Base-by-base conservation (phyloP, 2,329 filamentous ascomycete genomes). In the Colletotrichum incanum region DNA sequence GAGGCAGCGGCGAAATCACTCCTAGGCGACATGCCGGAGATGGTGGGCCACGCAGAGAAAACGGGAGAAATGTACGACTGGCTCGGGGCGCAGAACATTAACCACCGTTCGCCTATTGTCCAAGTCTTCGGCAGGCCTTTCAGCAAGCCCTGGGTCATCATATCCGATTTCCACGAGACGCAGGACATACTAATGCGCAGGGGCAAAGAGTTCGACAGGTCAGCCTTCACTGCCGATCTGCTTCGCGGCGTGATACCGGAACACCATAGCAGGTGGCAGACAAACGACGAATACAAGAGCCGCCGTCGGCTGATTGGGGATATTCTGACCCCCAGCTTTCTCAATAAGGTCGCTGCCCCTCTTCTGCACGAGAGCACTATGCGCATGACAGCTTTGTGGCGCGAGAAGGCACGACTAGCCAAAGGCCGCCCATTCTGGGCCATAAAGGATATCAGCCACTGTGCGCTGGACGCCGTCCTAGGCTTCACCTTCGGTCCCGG, bases 61-160 rank as follows among this genome's bases (percentile, higher is more conserved):
- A 70, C 65, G 31, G 70, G 70, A 11, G 65, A 69, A 2, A 65
- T 70, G 54, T 69, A 65, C 34, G 65, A 69, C 66, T 80, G 79
- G 79, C 67, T 79, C 55, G 77, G 74, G 73, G 75, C 62, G 26
- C 78, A 79, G 37, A 76, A 77, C 37, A 71, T 74, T 41, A 68
- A 70, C 28, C 78, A 79, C 71, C 61, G 72, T 1, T 67, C 78
- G 0, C 78, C 80, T 2, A 71, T 84, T 14, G 72, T 78, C 3
- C 82, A 84, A 54, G 64, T 82, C 56, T 84, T 83, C 64, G 65
- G 81, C n/a, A 72, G 76, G 37, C 81, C 81, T 0, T 77, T 82
- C 28, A 69, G 73, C 23, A 76, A 75, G 61, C 81, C 82, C 2
- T 75, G 73, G 8, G 73, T 83, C 9, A 74, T 83, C 14, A 67